Conservation (phyloP, 345 rosid genomes). For the Limnanthes douglasii region DNA sequence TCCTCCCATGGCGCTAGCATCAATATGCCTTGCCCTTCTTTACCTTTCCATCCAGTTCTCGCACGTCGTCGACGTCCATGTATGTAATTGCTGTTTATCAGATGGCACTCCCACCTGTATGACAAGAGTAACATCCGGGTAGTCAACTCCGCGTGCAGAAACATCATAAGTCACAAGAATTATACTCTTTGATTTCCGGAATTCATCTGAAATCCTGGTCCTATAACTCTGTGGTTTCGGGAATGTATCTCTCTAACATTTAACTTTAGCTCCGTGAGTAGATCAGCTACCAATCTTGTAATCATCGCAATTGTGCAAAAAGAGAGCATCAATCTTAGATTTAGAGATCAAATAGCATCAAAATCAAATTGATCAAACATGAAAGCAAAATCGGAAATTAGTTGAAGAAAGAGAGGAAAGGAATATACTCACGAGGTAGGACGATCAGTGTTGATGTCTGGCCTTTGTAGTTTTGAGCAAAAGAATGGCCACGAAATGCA, state of each 20-base stretch:
- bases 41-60: slow-evolving; percentile 91
- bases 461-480: too few relatives aligned
- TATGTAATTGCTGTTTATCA: slow-evolving; percentile 81
- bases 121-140: slow-evolving; percentile 95
- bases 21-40: slow-evolving; percentile 85
- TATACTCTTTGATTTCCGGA: slow-evolving; percentile 77
- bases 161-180: slow-evolving; percentile 97
- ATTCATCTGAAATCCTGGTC: slow-evolving; percentile 88
- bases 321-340: too few relatives aligned
- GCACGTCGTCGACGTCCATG: slow-evolving; percentile 90
- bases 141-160: slow-evolving; percentile 98
- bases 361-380: too few relatives aligned
- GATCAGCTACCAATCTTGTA: slow-evolving; percentile 60
- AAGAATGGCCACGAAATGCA: too few relatives aligned
- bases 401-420: too few relatives aligned
- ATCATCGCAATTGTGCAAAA: slow-evolving; percentile 98
- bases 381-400: too few relatives aligned
- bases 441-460: too few relatives aligned
- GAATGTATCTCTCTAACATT: slow-evolving; percentile 97
- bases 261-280: slow-evolving; percentile 56
- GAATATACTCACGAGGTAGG: too few relatives aligned
- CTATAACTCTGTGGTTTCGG: slow-evolving; percentile 87
- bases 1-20: slow-evolving; percentile 93
- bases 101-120: slow-evolving; percentile 90
- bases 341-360: too few relatives aligned